These are phyloP conservation scores for Neurospora sp. DNA, from an alignment of 495 filamentous ascomycete species.

Conservation along the genomic window DNA sequence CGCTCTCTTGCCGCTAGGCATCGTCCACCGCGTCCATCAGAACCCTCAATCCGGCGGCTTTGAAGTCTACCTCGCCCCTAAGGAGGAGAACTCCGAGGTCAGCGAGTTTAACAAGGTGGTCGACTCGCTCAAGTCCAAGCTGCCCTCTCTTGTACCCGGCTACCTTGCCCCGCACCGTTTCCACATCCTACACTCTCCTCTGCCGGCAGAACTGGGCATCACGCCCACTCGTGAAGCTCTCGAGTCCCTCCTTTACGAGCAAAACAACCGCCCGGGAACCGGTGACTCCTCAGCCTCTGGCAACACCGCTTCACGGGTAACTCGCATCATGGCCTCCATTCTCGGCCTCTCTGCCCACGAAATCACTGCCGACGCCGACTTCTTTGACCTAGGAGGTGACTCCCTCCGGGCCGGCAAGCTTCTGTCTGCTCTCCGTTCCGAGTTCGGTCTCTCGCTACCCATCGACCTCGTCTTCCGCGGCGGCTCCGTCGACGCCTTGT, in stretches of 20 bases:
- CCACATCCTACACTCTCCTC: not conserved
- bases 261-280: not conserved
- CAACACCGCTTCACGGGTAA: slow-evolving; percentile 18
- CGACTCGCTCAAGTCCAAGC: not conserved
- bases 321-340: slow-evolving; percentile 22
- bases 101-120: not conserved
- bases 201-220: not conserved
- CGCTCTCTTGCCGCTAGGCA: not conserved
- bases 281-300: not conserved
- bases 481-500: slow-evolving; percentile 20
- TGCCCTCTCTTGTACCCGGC: not conserved
- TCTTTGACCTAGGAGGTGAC: slow-evolving; percentile 37
- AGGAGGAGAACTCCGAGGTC: not conserved
- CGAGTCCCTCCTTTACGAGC: not conserved
- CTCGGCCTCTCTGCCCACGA: slow-evolving; percentile 16
- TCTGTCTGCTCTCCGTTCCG: slow-evolving; percentile 27
- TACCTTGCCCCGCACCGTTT: not conserved
- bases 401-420: slow-evolving; percentile 34
- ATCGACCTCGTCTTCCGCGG: slow-evolving; percentile 32
- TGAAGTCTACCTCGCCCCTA: not conserved
- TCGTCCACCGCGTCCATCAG: not conserved
- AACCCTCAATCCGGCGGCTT: not conserved
- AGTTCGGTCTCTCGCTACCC: slow-evolving; percentile 26
- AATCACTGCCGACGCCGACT: slow-evolving; percentile 22
- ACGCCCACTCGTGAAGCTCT: not conserved